Evolutionary conservation across 2,329 filamentous ascomycete species (phyloP), one percentile per base, ranked within the genome.

Genomic region (Tolypocladium paradoxum): DNA sequence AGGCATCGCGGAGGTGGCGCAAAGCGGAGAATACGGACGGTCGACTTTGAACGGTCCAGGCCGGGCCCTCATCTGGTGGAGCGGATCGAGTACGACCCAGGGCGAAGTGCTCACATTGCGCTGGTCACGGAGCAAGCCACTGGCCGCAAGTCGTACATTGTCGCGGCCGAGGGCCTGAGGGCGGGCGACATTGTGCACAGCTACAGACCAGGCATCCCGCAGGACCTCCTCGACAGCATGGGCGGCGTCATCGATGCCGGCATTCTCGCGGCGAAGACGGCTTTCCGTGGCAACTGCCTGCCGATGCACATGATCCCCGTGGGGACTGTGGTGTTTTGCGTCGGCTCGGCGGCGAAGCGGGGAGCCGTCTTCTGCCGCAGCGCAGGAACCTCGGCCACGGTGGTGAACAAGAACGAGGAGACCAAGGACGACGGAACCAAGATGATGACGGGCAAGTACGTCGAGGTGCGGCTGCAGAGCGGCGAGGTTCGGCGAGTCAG

Each of bases 281-380:
- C 90, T 1, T 91, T 91, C 75, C 82, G 90, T 64, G 93, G 93
- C 53, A 99, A 99, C 70, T 99, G 93, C 68, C 73, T 99, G 61
- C 93, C 93, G 16, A 76, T 99, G 67, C 88, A 95, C 71, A 93
- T 99, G 85, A 88, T 99, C 55, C 95, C 93, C 1, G 80, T 96
- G 38, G 92, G 93, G n/a, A 96, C 90, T 3, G 82, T 90, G 43
- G 83, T 99, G 50, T 96, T 87, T 76, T 93, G 92, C 60, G 85
- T 99, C 35, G 92, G 92, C 14, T 88, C 86, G 29, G 78, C 83
- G 5, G 79, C 81, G 34, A 85, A 84, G 55, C 82, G 85, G 27
- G 82, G 83, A 14, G 93, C 88, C 16, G 90, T 96, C 22, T 93
- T 99, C 68, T 99, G 93, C 68, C 85, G 93, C 57, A 95, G 90